Percentiles rank a stretch among this genome's conserved stretches.
These are phyloP conservation scores for Inga oerstediana DNA, from an alignment of 306 rosid species.

Conservation along the genomic window DNA sequence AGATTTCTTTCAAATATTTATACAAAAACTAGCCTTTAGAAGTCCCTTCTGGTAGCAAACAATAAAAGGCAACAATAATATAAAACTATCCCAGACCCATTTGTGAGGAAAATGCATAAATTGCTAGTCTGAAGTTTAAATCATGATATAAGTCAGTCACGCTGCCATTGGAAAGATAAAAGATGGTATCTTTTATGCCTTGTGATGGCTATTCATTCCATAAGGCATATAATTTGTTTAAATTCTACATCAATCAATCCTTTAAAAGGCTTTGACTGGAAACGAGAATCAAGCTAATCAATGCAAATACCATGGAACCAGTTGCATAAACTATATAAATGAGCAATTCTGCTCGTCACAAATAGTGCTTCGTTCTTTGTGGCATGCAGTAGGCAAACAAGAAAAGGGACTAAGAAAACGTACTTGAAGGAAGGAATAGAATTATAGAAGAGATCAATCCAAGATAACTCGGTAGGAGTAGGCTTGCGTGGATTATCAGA, in stretches of 20 bases:
- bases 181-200: not conserved
- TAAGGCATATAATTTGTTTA: not conserved
- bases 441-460: constrained; percentile 80
- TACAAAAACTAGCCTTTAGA: not conserved
- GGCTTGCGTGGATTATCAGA: constrained; percentile 73
- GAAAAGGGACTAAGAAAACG: not conserved
- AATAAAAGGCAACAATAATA: not conserved
- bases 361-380: not conserved
- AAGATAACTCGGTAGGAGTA: constrained; percentile 73
- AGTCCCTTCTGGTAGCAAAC: constrained; percentile 8
- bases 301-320: not conserved
- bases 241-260: constrained; percentile 4
- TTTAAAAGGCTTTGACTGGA: not conserved
- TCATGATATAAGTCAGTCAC: not conserved
- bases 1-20: too few species aligned
- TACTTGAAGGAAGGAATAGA: constrained; percentile 83
- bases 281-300: not conserved
- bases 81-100: constrained; percentile 13
- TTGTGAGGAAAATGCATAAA: not conserved
- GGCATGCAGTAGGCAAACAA: not conserved
- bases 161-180: constrained; percentile 9
- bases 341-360: not conserved
- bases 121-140: not conserved
- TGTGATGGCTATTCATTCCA: constrained; percentile 7
- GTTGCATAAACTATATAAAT: not conserved